A percentile compares a stretch with the other conserved stretches of the same genome.
Conservation (phyloP, 2,329 filamentous ascomycete genomes). For the Aspergillus nomiae region DNA sequence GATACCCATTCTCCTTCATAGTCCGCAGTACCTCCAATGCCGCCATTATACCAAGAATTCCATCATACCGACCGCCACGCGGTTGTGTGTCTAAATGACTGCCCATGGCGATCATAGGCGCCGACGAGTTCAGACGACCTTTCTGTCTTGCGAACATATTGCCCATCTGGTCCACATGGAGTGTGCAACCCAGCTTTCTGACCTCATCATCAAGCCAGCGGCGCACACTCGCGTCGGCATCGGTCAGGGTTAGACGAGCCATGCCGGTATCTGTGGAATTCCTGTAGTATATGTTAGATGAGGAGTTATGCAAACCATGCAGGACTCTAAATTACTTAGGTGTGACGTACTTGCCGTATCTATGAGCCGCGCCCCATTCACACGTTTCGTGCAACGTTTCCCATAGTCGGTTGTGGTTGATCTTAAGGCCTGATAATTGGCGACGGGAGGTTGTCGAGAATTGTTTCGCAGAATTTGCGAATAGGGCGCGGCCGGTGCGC, state of each 20-base stretch:
- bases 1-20: conserved; percentile 65
- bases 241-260: conserved; percentile 68
- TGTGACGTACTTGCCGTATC: conserved; percentile 30
- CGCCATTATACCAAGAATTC: conserved; percentile 69
- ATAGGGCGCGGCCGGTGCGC: background rate
- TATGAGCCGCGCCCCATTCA: conserved; percentile 33
- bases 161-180: conserved; percentile 65
- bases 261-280: conserved; percentile 56
- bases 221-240: conserved; percentile 66
- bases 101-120: conserved; percentile 51
- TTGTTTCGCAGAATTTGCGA: background rate
- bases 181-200: conserved; percentile 61
- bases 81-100: conserved; percentile 36
- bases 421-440: conserved; percentile 24
- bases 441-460: conserved; percentile 1
- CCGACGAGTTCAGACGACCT: conserved; percentile 19
- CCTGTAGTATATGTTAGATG: conserved; percentile 11
- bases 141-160: conserved; percentile 33
- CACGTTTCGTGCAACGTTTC: conserved; percentile 35
- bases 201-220: conserved; percentile 69
- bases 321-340: background rate
- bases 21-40: conserved; percentile 69
- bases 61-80: conserved; percentile 62
- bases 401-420: conserved; percentile 31
- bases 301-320: background rate